phyloP scores from a whole-genome alignment of 768 basidiomycete species.

The Cyclocybe cylindracea region DNA sequence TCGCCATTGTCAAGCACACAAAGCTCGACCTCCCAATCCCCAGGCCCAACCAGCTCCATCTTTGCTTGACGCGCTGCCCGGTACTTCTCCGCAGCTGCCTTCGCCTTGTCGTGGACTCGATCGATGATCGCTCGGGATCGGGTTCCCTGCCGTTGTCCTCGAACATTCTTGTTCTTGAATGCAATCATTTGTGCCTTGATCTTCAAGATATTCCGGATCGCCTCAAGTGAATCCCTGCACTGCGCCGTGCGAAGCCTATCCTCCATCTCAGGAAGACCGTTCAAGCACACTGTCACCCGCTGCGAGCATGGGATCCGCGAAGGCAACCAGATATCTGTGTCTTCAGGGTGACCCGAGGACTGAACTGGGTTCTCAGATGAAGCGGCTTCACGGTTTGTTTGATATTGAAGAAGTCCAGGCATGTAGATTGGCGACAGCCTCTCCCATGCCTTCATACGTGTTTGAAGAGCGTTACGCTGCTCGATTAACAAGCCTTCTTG shows the following conservation, averaged over 20 bases:
- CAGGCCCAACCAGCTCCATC: slow-evolving; percentile 9
- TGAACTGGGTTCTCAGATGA: not conserved
- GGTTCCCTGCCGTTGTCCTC: slow-evolving; percentile 21
- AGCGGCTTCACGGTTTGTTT: not conserved
- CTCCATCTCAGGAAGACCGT: slow-evolving; percentile 16
- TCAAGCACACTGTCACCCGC: not conserved
- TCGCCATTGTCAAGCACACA: slow-evolving; percentile 13
- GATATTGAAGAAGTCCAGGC: slow-evolving; percentile 15
- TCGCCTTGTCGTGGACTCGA: slow-evolving; percentile 11
- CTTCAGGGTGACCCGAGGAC: slow-evolving; percentile 8
- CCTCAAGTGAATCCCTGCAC: slow-evolving; percentile 16
- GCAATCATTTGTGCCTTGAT: slow-evolving; percentile 19
- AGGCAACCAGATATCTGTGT: slow-evolving; percentile 6
- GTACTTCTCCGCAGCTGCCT: slow-evolving; percentile 12
- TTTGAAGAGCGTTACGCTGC: no score
- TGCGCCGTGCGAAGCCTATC: slow-evolving; percentile 19
- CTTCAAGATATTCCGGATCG: slow-evolving; percentile 16
- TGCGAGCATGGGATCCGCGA: not conserved
- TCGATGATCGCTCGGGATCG: slow-evolving; percentile 21
- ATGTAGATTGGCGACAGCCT: slow-evolving; percentile 10
- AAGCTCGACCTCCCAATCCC: slow-evolving; percentile 14
- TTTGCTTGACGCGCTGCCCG: slow-evolving; percentile 11
- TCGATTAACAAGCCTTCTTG: no score
- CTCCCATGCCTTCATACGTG: no score
- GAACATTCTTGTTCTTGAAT: slow-evolving; percentile 22